phyloP scores from a whole-genome alignment of 306 rosid species.

The Quercus suber region DNA sequence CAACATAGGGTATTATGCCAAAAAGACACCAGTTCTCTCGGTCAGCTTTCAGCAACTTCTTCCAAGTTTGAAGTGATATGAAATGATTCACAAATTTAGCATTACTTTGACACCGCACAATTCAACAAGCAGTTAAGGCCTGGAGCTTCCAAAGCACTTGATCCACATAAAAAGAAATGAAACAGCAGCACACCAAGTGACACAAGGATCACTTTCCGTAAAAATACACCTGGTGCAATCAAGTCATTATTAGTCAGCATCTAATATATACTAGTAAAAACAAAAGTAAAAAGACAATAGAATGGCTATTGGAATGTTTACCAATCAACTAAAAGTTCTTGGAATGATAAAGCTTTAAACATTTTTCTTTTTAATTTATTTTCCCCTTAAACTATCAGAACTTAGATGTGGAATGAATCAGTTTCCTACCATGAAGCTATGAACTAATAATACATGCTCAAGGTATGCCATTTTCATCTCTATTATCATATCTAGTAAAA shows the following conservation, averaged over 20 bases:
- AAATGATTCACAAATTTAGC: background rate
- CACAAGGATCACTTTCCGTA: constrained; percentile 40
- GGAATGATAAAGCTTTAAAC: background rate
- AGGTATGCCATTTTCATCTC: background rate
- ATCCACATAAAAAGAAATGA: constrained; percentile 10
- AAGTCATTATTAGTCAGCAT: constrained; percentile 12
- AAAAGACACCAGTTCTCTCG: background rate
- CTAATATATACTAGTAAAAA: background rate
- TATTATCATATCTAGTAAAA: background rate
- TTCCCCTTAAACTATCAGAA: background rate
- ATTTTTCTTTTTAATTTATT: background rate
- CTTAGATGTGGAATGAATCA: background rate
- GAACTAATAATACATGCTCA: background rate
- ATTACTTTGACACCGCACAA: background rate
- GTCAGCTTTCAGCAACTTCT: background rate
- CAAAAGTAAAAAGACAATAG: background rate
- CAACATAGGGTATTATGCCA: too few species aligned
- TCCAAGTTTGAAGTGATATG: background rate
- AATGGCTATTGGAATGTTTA: background rate
- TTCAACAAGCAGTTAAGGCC: background rate
- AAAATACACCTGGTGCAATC: constrained; percentile 57
- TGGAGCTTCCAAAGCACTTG: constrained; percentile 22
- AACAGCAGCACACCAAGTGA: constrained; percentile 17
- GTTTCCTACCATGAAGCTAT: background rate
- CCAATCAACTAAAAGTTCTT: background rate